Evolutionary conservation across 2,329 filamentous ascomycete genomes (phyloP), one percentile per base, ranked within the genome.

Genomic region (Aureobasidium sp.): DNA sequence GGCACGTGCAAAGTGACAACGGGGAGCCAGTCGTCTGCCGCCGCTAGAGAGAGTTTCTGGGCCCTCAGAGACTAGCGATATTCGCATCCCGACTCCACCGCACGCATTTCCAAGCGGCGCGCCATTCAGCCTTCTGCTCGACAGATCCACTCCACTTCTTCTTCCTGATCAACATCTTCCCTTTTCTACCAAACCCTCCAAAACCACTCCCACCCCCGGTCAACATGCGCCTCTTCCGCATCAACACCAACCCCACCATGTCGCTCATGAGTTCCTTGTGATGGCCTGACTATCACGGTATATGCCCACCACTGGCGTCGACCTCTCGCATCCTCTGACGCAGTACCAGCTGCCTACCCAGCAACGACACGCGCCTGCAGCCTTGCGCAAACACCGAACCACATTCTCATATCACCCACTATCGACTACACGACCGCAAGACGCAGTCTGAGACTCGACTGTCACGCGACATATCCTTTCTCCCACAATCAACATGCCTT

Each of bases 161-260:
- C 49, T 37, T 37, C 34, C 34, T 51, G 49, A 39, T 36, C 47
- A 50, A 50, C 49, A 51, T 37, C 49, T 21, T 51, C 41, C 41
- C 44, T 11, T 41, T 34, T 10, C 37, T 44, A 39, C 42, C 30
- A 30, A 5, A 14, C 7, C 42, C 21, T 16, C 44, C 25, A 39
- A 14, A 55, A 39, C 3, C 42, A 59, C 34, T 13, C 21, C 30
- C 34, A 47, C 14, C 21, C 13, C 55, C 42, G 36, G 36, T 55
- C 37, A 49, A 59, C 55, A 59, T 59, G 55, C 55, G 42, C 30
- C 44, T 59, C 44, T n/a, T 39, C 55, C 32, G 55, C 44, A 59
- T 59, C 55, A 39, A 48, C 42, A 30, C 25, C 44, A 21, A 13
- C 55, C 55, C 42, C 55, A 48, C 55, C 55, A 59, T 57, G 53